Base-by-base conservation (phyloP, 2,329 filamentous ascomycete species). In the Tolypocladium inflatum region DNA sequence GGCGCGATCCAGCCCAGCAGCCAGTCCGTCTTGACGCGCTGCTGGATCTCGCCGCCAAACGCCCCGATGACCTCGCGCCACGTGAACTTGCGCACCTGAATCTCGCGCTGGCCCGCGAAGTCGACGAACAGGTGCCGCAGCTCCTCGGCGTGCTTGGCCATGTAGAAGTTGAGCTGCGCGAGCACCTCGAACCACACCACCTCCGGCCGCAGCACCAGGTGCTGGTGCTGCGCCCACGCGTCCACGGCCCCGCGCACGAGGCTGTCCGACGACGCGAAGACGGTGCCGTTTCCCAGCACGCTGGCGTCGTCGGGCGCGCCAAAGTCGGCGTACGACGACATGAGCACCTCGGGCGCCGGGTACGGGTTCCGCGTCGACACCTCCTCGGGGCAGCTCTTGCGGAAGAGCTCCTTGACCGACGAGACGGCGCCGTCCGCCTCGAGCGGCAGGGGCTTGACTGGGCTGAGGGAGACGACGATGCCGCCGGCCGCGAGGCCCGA, bases 121-220 rank as follows among this genome's bases (percentile, higher is more conserved):
- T 71, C 62, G 9, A 82, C 79, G 60, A 82, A 82, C 17, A 75
- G 57, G 6, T 68, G 63, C 2, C 78, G 70, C 0, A 81, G 55
- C 7, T 76, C 69, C 55, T 82, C 78, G 7, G 76, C 72, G 60
- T 83, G 71, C 0, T 67, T 67, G 37, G 75, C 73, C 69, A 82
- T 76, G 65, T 77, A 82, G 56, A 78, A 73, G 63, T 76, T 78
- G 54, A 83, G 67, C 66, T 83, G 80, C 0, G 72, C 70, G 4
- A 83, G 69, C 56, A 83, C 78, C 55, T 80, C 74, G 61, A 82
- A 77, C 80, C 80, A 83, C 37, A 83, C 67, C 56, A 82, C 80
- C 42, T 83, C 80, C 0, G 80, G 80, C 1, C 80, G 74, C 17
- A 83, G 67, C 1, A 73, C 70, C 1, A 83, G 69, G 62, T 80